Conservation (phyloP, 441 rosid species). For the Capsella rubella region DNA sequence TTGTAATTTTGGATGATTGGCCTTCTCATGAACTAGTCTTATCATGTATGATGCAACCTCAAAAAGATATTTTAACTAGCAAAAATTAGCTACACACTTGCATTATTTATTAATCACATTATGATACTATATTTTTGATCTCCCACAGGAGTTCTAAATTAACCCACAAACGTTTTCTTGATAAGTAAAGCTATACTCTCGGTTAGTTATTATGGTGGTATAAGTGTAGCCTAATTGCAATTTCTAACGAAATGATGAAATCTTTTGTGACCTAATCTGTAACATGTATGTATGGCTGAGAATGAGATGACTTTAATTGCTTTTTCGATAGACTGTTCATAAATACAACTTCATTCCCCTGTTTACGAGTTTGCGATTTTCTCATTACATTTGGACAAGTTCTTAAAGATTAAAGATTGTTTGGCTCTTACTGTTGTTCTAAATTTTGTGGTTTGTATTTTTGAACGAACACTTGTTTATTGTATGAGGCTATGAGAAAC, state of each 20-base stretch:
- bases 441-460: not conserved
- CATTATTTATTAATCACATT: not conserved
- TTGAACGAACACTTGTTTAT: too few species aligned
- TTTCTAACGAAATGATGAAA: not conserved
- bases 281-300: not conserved
- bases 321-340: not conserved
- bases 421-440: not conserved
- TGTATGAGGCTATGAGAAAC: too few species aligned
- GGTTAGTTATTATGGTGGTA: not conserved
- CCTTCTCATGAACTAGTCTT: slow-evolving; percentile 18
- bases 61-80: not conserved
- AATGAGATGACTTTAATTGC: too few species aligned
- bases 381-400: not conserved
- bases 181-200: not conserved
- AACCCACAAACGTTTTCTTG: not conserved
- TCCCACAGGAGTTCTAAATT: too few species aligned
- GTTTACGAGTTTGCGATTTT: not conserved
- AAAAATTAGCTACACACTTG: slow-evolving; percentile 1
- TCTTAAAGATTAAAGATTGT: not conserved
- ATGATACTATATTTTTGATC: not conserved
- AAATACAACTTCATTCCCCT: too few species aligned
- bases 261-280: not conserved
- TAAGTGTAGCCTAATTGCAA: not conserved
- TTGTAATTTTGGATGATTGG: slow-evolving; percentile 38
- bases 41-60: slow-evolving; percentile 20